phyloP scores from a whole-genome alignment of 176 grass and related monocot species.

The Zea luxurians region DNA sequence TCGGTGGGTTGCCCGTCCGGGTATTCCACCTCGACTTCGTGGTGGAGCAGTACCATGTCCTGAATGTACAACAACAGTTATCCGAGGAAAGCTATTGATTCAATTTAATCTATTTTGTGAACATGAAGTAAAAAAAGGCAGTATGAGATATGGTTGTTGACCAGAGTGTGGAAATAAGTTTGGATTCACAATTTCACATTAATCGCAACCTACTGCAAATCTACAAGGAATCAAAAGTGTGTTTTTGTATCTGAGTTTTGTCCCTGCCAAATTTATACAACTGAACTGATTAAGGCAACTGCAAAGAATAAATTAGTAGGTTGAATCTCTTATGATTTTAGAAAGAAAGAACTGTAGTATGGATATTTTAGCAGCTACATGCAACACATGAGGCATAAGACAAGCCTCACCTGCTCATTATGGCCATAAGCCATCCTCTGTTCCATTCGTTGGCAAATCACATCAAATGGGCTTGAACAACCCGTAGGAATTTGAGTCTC shows the following conservation, averaged over 20 bases:
- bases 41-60: conserved; percentile 99
- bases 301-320: not conserved
- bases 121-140: not conserved
- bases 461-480: conserved; percentile 78
- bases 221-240: not conserved
- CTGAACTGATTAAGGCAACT: conserved; percentile 1
- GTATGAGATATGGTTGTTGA: not conserved
- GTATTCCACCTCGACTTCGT: conserved; percentile 81
- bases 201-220: not conserved
- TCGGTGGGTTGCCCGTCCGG: conserved; percentile 52
- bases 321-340: too few relatives aligned
- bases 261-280: not conserved
- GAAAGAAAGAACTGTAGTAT: too few relatives aligned
- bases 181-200: not conserved
- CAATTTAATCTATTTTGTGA: not conserved
- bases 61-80: conserved; percentile 23
- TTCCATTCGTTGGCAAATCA: conserved; percentile 76
- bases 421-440: conserved; percentile 66
- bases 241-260: not conserved
- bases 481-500: conserved; percentile 55
- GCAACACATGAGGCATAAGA: conserved; percentile 3
- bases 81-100: conserved; percentile 1
- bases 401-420: conserved; percentile 61
- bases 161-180: not conserved
- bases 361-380: conserved; percentile 7